Base-by-base conservation (phyloP, 1,139 yeast genomes). In the Candida glucosophila region DNA sequence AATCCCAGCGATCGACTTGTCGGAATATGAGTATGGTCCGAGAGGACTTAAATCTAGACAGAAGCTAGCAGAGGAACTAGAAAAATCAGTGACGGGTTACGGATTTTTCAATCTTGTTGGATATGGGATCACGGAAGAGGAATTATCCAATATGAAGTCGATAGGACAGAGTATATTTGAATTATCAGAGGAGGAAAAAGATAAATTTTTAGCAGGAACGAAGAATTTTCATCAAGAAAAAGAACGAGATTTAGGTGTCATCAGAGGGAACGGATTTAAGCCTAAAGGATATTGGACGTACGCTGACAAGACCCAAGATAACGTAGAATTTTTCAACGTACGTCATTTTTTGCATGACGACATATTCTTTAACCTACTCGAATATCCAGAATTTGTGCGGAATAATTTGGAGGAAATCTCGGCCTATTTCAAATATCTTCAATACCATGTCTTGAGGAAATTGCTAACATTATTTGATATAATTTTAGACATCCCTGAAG, bases 201-300 rank as follows among this genome's bases (percentile, higher is more conserved):
- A 29, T 23, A 33, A 42, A 12, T 37, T 35, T 26, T 32, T 47
- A 12, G 55, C 57, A 3, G 56, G 56, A 3, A 49, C 55, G 11
- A 37, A 49, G 20, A 19, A 7, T 7, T 43, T 56, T 2, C 57
- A 52, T 31, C 30, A 42, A 4, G 58, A 54, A 35, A 56, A 53
- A 25, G 30, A 56, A 11, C 8, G 7, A 7, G 9, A 10, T 7
- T 26, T 45, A 13, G 52, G 57, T 5, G 55, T 48, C 20, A 56
- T 50, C 30, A 29, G 53, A 17, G 55, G 52, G 7, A 37, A 49
- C 5, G 57, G 57, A 1, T 51, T 44, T 30, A 51, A 51, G 29
- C 55, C 56, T 12, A 40, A 45, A 24, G 49, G 52, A 6, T 51
- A 51, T 30, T 51, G 55, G 57, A 38, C 51, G 10, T 48, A 50